phyloP scores from a whole-genome alignment of 371 early-diverging fungal genomes.

The Apophysomyces sp. region DNA sequence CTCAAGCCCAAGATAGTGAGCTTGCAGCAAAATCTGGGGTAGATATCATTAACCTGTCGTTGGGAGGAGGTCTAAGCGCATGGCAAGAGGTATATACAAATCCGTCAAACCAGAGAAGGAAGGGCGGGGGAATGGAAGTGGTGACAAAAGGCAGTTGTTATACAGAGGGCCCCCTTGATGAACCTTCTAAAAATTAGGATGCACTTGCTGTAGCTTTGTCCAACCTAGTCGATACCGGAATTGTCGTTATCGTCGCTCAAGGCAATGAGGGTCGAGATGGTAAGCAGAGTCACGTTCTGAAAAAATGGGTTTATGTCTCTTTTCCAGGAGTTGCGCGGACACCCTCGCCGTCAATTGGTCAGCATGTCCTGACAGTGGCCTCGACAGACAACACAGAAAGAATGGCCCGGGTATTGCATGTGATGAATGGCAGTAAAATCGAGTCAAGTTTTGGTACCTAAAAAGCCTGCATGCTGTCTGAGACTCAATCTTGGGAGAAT shows the following conservation, averaged over 20 bases:
- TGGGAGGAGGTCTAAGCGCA: conserved; percentile 32
- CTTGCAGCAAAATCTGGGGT: conserved; percentile 45
- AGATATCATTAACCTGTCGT: conserved; percentile 25
- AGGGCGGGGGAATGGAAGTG: background rate
- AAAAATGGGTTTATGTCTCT: background rate
- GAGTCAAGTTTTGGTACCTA: background rate
- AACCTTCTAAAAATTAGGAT: background rate
- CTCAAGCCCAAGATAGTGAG: conserved; percentile 11
- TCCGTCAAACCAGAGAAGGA: background rate
- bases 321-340: background rate
- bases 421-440: background rate
- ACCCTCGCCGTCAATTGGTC: background rate
- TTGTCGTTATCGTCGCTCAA: conserved; percentile 13
- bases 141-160: background rate
- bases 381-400: conserved; percentile 13
- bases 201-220: background rate
- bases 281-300: no score
- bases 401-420: conserved; percentile 1
- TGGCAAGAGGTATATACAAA: conserved; percentile 39
- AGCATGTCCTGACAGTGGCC: conserved; percentile 13
- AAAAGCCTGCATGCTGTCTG: background rate
- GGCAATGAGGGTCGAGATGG: conserved; percentile 18
- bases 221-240: background rate
- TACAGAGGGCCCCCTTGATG: background rate
- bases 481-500: background rate